Percentiles rank a stretch among this genome's conserved stretches.
Conservation (phyloP, 441 rosid species). For the Bocquillonia castaneifolia region DNA sequence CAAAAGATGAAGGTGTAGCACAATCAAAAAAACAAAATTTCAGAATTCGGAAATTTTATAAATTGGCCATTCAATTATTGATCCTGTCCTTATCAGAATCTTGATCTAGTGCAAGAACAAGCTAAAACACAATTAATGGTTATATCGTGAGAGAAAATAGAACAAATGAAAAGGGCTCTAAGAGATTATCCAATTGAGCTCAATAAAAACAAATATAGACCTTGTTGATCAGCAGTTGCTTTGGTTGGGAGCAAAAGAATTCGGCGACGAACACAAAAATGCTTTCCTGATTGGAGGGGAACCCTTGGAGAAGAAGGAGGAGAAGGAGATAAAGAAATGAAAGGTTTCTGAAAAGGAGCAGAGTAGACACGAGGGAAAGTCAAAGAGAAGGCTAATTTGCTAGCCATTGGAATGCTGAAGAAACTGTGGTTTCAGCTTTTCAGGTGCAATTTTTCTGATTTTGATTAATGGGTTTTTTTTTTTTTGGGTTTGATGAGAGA, state of each 20-base stretch:
- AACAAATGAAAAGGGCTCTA: no score
- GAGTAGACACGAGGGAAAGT: conserved; percentile 51
- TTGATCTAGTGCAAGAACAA: no score
- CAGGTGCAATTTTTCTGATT: neutral
- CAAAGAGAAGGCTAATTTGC: conserved; percentile 50
- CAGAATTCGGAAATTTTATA: neutral
- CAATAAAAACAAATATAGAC: conserved; percentile 25
- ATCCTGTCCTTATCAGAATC: neutral
- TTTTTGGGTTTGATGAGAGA: neutral
- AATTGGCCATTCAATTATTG: neutral
- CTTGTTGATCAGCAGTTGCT: conserved; percentile 81
- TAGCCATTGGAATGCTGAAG: conserved; percentile 37
- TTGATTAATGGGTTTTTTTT: conserved; percentile 8
- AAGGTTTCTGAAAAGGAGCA: conserved; percentile 42
- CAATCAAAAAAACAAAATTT: no score
- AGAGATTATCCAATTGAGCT: neutral
- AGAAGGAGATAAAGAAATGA: conserved; percentile 29
- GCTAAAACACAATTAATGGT: no score
- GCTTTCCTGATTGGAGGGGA: conserved; percentile 31
- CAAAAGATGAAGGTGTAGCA: neutral
- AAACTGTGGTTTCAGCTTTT: conserved; percentile 25
- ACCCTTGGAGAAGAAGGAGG: conserved; percentile 30
- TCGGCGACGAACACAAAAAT: conserved; percentile 39
- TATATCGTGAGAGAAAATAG: no score
- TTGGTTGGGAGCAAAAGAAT: conserved; percentile 40